These are phyloP conservation scores for Bruguiera hainesii DNA, from an alignment of 441 rosid species.

Conservation along the genomic window DNA sequence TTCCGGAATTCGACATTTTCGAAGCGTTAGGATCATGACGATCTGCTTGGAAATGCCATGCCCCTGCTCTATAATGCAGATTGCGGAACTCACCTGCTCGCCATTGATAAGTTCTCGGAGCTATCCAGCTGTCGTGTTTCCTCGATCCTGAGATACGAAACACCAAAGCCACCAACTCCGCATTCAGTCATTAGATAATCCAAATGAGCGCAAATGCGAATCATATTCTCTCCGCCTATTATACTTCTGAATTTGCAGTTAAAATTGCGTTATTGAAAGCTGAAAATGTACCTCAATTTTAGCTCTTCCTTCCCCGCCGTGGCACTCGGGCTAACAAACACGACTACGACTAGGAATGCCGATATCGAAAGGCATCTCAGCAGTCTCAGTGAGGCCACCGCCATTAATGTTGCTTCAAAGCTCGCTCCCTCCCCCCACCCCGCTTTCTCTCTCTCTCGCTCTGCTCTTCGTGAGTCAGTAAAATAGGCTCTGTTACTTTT, in stretches of 20 bases:
- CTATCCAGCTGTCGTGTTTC: slow-evolving; percentile 25
- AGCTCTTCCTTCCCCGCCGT: slow-evolving; percentile 19
- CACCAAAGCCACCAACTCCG: slow-evolving; percentile 9
- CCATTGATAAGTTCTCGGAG: slow-evolving; percentile 38
- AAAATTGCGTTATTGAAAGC: too few relatives aligned
- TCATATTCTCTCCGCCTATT: too few relatives aligned
- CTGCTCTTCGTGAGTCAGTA: background rate
- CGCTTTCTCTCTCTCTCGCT: slow-evolving; percentile 1
- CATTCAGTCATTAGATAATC: background rate
- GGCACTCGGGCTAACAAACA: slow-evolving; percentile 25
- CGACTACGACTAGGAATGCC: slow-evolving; percentile 21
- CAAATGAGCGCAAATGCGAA: too few relatives aligned
- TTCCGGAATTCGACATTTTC: background rate
- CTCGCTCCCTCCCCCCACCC: background rate
- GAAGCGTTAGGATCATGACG: background rate
- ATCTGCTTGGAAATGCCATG: slow-evolving; percentile 4
- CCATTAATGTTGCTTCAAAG: slow-evolving; percentile 28
- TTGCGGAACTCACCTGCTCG: slow-evolving; percentile 33
- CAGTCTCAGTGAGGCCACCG: slow-evolving; percentile 10
- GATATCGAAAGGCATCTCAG: slow-evolving; percentile 16
- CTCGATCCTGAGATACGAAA: slow-evolving; percentile 18
- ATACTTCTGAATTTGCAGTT: background rate
- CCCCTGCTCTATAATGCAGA: too few relatives aligned
- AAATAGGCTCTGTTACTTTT: too few relatives aligned
- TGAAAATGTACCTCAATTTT: slow-evolving; percentile 29